Conservation (phyloP, 2,329 filamentous ascomycete genomes). For the Beauveria caledonica region DNA sequence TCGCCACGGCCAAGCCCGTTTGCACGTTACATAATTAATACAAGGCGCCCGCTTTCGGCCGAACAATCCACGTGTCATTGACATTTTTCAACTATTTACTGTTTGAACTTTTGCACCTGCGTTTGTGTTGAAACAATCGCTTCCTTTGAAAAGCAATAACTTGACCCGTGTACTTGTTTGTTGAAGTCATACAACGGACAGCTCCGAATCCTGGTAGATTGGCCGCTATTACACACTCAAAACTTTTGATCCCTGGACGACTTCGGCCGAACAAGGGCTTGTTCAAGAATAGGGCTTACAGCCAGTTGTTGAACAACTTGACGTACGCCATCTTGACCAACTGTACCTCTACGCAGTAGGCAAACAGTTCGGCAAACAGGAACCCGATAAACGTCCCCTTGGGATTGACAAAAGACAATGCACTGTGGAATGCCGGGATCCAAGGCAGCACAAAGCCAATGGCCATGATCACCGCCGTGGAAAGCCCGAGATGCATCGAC, state of each 20-base stretch:
- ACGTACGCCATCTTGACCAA: slow-evolving; percentile 21
- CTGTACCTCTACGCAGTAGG: slow-evolving; percentile 21
- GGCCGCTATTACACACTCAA: not conserved
- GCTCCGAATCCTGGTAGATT: not conserved
- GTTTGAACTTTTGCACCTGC: too few relatives aligned
- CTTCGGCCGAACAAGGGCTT: too few relatives aligned
- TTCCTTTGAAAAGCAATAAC: not conserved
- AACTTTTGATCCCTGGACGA: not conserved
- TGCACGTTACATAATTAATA: not conserved
- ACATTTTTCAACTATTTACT: not conserved
- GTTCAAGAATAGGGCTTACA: slow-evolving; percentile 10
- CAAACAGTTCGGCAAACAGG: slow-evolving; percentile 17
- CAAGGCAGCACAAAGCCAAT: slow-evolving; percentile 20
- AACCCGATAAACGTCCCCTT: slow-evolving; percentile 17
- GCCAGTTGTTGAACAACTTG: slow-evolving; percentile 19
- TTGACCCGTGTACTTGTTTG: not conserved
- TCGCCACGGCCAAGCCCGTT: too few relatives aligned
- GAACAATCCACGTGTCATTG: not conserved
- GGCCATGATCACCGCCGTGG: slow-evolving; percentile 18
- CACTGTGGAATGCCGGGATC: slow-evolving; percentile 18
- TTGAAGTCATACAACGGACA: not conserved
- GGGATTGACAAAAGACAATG: slow-evolving; percentile 17
- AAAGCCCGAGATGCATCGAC: slow-evolving; percentile 16
- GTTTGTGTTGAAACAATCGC: slow-evolving; percentile 6
- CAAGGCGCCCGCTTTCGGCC: not conserved